A percentile compares a stretch with the other conserved stretches of the same genome.
Conservation (phyloP, 1,284 basidiomycete genomes). For the Xerocomus minutiporus region DNA sequence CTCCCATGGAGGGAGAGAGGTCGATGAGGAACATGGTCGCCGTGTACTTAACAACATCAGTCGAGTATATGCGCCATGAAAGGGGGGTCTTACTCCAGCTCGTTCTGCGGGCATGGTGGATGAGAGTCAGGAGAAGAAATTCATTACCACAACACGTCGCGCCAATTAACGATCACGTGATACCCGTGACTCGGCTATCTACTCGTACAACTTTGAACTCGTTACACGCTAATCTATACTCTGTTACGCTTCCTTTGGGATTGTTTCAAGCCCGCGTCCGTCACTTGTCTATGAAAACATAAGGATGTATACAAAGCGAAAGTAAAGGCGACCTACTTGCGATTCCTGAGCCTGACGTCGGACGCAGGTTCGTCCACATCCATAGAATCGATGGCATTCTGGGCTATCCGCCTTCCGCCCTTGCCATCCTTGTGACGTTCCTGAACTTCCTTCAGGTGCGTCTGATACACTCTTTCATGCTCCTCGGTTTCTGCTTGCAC, state of each 20-base stretch:
- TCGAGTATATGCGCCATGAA: not conserved
- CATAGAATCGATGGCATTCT: constrained; percentile 39
- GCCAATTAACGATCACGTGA: constrained; percentile 26
- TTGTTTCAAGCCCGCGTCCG: constrained; percentile 34
- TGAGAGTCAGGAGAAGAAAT: constrained; percentile 9
- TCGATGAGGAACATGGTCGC: constrained; percentile 86
- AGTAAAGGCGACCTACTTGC: constrained; percentile 41
- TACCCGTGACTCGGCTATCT: constrained; percentile 16
- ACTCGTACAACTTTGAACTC: not conserved
- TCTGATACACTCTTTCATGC: constrained; percentile 34
- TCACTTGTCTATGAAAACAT: constrained; percentile 21
- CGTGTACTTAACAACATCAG: constrained; percentile 52
- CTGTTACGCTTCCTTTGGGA: constrained; percentile 44
- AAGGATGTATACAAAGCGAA: constrained; percentile 1
- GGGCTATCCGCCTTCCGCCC: constrained; percentile 31
- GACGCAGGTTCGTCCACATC: constrained; percentile 44
- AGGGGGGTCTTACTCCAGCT: constrained; percentile 55
- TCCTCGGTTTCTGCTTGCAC: constrained; percentile 32
- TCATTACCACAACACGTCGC: constrained; percentile 27
- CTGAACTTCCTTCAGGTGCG: constrained; percentile 38
- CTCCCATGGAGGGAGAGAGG: constrained; percentile 82
- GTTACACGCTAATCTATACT: constrained; percentile 22
- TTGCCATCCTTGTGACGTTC: constrained; percentile 50
- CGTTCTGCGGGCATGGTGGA: constrained; percentile 64
- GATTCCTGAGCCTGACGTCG: constrained; percentile 44